Evolutionary conservation across 2,329 filamentous ascomycete species (phyloP), one percentile per base, ranked within the genome.

Genomic region (Raffaelea deltoideospora): DNA sequence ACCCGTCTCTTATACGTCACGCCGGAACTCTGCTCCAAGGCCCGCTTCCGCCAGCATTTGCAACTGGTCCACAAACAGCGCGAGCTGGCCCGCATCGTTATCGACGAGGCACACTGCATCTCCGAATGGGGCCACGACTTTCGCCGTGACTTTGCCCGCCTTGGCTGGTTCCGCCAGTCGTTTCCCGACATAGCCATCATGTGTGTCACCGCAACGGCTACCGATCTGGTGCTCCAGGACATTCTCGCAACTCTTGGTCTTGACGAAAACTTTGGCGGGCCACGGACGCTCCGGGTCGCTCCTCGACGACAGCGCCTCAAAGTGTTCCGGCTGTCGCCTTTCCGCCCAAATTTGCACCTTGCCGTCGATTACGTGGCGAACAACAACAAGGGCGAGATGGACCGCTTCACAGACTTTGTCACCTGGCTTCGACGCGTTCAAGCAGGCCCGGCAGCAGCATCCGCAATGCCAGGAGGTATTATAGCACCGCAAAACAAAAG

Each of bases 61-160:
- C 68, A 71, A 41, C 62, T 80, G 5, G 78, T 95, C 13, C 64
- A 95, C 51, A 63, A 74, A 40, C 86, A 95, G 54, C 72, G 72
- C 39, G 84, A 95, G 57, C 70, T 96, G n/a, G 79, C 80, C 10
- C 75, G 88, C 13, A 74, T 96, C 44, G 88, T 82, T 33, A 77
- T 96, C 39, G 88, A 96, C 51, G 88, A 96, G 59, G 88, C 88
- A 3, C 88, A 96, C 55, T 96, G 88, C 55, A 93, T 96, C 47
- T 93, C 84, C 19, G 87, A 95, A 75, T 95, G 88, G 88, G 88
- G 88, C 2, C 87, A 96, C 54, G 88, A 96, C 55, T 96, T 96
- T 53, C 79, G 88, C n/a, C 82, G 79, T 26, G 82, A 86, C 39
- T 96, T 94, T 58, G 86, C 90, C 51, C 72, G 79, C 17, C 67